Percentiles rank a stretch among this genome's conserved stretches.
Evolutionary conservation across 495 filamentous ascomycete species (phyloP).

Genomic region (Aspergillus olivimuriae): DNA sequence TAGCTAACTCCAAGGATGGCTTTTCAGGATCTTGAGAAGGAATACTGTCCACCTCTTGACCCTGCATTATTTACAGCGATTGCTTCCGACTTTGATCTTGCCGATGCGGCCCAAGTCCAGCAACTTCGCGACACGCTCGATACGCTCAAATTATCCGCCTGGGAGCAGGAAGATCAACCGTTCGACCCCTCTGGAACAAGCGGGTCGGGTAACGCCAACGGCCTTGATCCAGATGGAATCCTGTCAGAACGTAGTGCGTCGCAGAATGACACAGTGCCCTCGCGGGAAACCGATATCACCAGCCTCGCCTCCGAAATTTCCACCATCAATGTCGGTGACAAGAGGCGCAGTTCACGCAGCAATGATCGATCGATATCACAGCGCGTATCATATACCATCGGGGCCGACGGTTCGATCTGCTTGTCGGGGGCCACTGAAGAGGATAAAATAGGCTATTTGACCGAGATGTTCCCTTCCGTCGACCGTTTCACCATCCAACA

Average conservation of each 20-base stretch:
- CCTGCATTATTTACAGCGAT: constrained; percentile 60
- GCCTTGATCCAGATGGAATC: constrained; percentile 16
- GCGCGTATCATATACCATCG: constrained; percentile 24
- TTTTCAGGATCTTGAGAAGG: constrained; percentile 36
- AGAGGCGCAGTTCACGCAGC: constrained; percentile 11
- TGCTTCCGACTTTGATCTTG: constrained; percentile 55
- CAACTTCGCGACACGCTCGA: constrained; percentile 50
- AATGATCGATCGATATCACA: constrained; percentile 9
- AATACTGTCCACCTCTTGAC: constrained; percentile 59
- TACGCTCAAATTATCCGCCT: constrained; percentile 50
- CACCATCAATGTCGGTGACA: constrained; percentile 13
- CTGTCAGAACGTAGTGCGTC: constrained; percentile 20
- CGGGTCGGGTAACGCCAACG: constrained; percentile 22
- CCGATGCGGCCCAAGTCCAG: constrained; percentile 39
- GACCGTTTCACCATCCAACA: constrained; percentile 56
- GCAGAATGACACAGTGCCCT: constrained; percentile 20
- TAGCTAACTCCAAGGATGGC: background rate
- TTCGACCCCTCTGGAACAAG: constrained; percentile 76
- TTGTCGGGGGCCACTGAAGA: constrained; percentile 48
- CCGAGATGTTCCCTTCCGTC: constrained; percentile 64
- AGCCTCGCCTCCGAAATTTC: constrained; percentile 28
- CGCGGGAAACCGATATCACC: constrained; percentile 40
- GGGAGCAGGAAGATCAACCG: constrained; percentile 57
- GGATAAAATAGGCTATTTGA: constrained; percentile 50
- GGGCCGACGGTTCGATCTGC: constrained; percentile 24